A percentile compares a stretch with the other conserved stretches of the same genome.
phyloP scores from a whole-genome alignment of 345 rosid genomes.

The Eucalyptus cloeziana region DNA sequence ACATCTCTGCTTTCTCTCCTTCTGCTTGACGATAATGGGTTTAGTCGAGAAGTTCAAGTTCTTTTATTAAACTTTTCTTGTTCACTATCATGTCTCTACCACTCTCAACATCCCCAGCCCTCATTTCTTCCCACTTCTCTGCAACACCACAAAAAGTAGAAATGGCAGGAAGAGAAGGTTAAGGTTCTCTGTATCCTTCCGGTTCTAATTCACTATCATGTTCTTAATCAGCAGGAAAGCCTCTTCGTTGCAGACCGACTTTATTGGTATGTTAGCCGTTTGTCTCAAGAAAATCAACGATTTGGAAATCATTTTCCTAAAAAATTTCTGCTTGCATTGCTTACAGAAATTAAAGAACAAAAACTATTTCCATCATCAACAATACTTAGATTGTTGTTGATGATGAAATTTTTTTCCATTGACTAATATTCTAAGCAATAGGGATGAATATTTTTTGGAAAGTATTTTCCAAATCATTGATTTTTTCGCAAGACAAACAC shows the following conservation, averaged over 20 bases:
- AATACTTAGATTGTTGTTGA: not conserved
- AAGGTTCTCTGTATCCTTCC: not conserved
- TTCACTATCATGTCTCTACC: not conserved
- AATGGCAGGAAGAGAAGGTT: not conserved
- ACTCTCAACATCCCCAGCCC: not conserved
- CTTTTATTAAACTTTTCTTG: not conserved
- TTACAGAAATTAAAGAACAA: not conserved
- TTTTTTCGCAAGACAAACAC: not conserved
- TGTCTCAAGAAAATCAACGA: not conserved
- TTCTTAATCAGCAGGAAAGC: not conserved
- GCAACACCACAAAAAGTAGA: not conserved
- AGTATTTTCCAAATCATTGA: not conserved
- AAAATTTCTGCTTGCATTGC: not conserved
- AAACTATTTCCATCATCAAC: not conserved
- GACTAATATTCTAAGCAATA: not conserved
- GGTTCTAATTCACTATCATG: not conserved
- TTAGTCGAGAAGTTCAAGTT: not conserved
- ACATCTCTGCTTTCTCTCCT: not conserved
- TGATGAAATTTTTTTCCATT: rapidly evolving
- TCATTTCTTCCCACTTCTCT: not conserved
- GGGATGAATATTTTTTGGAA: not conserved
- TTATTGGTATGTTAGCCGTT: not conserved
- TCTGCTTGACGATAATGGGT: not conserved
- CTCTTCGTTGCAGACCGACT: not conserved
- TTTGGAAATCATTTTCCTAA: not conserved